Evolutionary conservation across 1,284 basidiomycete species (phyloP).

Genomic region (Malassezia globosa): DNA sequence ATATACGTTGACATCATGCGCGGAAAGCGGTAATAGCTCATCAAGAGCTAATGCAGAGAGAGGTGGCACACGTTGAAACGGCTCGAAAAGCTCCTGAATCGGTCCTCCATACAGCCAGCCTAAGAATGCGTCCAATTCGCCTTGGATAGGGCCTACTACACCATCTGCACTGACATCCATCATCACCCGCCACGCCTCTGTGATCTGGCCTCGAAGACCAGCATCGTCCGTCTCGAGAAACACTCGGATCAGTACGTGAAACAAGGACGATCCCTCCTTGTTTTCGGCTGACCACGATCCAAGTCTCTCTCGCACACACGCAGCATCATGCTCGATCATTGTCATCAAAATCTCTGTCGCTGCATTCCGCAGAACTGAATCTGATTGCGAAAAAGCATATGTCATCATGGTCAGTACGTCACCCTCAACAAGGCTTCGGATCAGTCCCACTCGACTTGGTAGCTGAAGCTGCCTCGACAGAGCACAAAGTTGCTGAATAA

Average conservation of each 20-base stretch:
- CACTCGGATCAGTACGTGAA: slow-evolving; percentile 53
- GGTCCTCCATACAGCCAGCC: slow-evolving; percentile 79
- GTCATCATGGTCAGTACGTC: slow-evolving; percentile 82
- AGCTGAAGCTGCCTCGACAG: slow-evolving; percentile 96
- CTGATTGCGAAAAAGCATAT: slow-evolving; percentile 54
- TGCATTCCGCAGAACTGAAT: slow-evolving; percentile 59
- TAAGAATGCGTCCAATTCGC: slow-evolving; percentile 74
- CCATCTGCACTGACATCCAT: slow-evolving; percentile 55
- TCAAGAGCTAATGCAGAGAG: slow-evolving; percentile 48
- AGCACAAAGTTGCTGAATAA: slow-evolving; percentile 81
- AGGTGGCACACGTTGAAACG: slow-evolving; percentile 65
- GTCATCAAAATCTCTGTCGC: slow-evolving; percentile 77
- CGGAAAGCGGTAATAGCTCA: slow-evolving; percentile 19
- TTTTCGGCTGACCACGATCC: slow-evolving; percentile 52
- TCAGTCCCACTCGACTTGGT: slow-evolving; percentile 71
- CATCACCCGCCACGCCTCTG: slow-evolving; percentile 74
- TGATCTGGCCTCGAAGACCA: slow-evolving; percentile 78
- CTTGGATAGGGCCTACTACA: slow-evolving; percentile 54
- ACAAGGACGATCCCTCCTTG: slow-evolving; percentile 16
- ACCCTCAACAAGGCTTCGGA: slow-evolving; percentile 74
- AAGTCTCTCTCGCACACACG: slow-evolving; percentile 70
- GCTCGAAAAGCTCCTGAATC: slow-evolving; percentile 63
- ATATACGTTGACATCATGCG: slow-evolving; percentile 33
- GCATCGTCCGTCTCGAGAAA: slow-evolving; percentile 62
- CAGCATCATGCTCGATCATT: slow-evolving; percentile 81